Base-by-base conservation (phyloP, 148 eudicot genomes). In the Rhododendron ferrugineum region DNA sequence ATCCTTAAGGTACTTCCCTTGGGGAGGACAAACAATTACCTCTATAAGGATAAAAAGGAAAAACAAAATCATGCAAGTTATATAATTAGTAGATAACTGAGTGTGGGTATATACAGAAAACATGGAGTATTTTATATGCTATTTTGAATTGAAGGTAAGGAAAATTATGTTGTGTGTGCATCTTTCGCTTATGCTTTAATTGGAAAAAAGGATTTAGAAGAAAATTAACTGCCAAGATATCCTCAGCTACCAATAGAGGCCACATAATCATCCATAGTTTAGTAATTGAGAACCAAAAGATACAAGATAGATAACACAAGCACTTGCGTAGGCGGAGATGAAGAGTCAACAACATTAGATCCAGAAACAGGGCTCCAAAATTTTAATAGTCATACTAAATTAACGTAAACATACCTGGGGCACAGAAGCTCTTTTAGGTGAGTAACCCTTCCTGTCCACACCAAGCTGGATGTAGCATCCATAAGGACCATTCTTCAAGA, bases 381-480 rank as follows among this genome's bases (percentile, higher is more conserved):
- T 34, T 74, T 74, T 16, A 74, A 36, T 20, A 37, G 47, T 36
- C n/a, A 74, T 36, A 7, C 46, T 8, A 16, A 86, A 58, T 28
- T 7, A 32, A 60, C 28, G 37, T 3, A 23, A 50, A 16, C 80
- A 52, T 85, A 95, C 99, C 86, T 89, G 93, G 60, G 93, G 84
- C 78, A 92, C 87, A 13, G 96, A 88, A 56, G 98, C 91, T 85
- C 99, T 91, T 88, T 97, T 95, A 66, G 98, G 98, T 49, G 83
- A 54, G 87, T 93, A 88, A 78, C 99, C 99, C 88, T 92, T 95
- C 85, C 93, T 92, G 89, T 97, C 98, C 87, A 93, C 99, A 87
- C 99, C 98, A 87, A 97, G 96, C 91, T 97, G 99, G 77, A 95
- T 89, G 91, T 97, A 97, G 89, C 74, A 62, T 79, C 99, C 99